Percentiles rank a stretch among this genome's conserved stretches.
phyloP scores from a whole-genome alignment of 78 protist genomes.

The Creolimax fragrantissima region DNA sequence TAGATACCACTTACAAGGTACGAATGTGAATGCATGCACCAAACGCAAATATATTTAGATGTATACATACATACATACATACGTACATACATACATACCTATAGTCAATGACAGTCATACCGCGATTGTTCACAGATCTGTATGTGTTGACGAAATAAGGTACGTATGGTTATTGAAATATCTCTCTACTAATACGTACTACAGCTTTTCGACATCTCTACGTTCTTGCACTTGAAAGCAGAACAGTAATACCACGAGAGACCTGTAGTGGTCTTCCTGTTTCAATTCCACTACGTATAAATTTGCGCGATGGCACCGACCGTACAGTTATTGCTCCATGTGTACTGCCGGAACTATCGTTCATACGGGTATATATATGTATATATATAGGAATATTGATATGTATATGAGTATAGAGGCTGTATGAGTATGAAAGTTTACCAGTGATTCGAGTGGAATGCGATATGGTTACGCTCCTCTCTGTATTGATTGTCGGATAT shows the following conservation, averaged over 20 bases:
- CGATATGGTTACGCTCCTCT: too few relatives aligned
- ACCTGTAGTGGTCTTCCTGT: constrained; percentile 44
- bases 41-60: neutral
- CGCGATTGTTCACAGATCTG: neutral
- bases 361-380: neutral
- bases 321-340: neutral
- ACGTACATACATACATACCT: neutral
- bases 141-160: neutral
- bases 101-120: neutral
- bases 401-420: neutral
- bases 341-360: neutral
- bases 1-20: constrained; percentile 65
- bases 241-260: constrained; percentile 58
- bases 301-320: neutral
- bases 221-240: constrained; percentile 62
- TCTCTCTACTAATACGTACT: neutral
- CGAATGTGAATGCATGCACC: neutral
- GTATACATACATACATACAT: neutral
- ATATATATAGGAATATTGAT: neutral
- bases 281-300: neutral
- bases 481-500: too few relatives aligned
- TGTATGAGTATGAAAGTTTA: too few relatives aligned
- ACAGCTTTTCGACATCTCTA: constrained; percentile 71
- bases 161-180: neutral
- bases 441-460: too few relatives aligned